Percentiles rank a stretch among this genome's conserved stretches.
These are phyloP conservation scores for Hsuehochloa calcarea DNA, from an alignment of 176 grass and related monocot genomes.

Conservation along the genomic window DNA sequence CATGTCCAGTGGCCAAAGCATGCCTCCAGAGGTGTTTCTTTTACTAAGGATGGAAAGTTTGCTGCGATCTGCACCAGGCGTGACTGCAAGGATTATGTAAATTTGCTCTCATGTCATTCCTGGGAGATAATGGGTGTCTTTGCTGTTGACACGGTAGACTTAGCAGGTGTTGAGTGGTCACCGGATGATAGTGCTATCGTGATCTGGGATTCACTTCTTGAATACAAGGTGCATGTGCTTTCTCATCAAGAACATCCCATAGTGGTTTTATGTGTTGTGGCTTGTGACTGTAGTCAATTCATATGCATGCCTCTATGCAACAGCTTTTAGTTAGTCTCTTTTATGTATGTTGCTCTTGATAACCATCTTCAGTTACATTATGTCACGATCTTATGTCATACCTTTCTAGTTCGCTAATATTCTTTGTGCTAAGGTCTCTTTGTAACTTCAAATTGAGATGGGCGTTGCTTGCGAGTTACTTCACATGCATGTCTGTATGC, in stretches of 20 bases:
- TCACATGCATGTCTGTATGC: not conserved
- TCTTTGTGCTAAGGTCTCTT: not conserved
- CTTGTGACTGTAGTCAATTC: not conserved
- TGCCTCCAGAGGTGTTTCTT: constrained; percentile 72
- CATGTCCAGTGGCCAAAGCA: constrained; percentile 96
- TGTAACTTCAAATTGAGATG: not conserved
- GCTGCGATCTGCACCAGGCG: constrained; percentile 82
- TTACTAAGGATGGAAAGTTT: constrained; percentile 90
- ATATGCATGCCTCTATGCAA: not conserved
- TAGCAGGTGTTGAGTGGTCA: constrained; percentile 87
- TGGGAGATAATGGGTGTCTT: constrained; percentile 91
- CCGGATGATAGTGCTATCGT: constrained; percentile 90
- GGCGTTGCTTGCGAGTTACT: not conserved
- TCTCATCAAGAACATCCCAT: constrained; percentile 16
- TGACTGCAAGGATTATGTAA: constrained; percentile 96
- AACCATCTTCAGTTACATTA: not conserved
- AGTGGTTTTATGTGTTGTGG: not conserved
- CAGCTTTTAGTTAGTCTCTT: constrained; percentile 9
- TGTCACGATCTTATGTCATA: constrained; percentile 5
- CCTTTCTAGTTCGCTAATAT: constrained; percentile 11
- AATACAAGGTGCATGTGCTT: constrained; percentile 66
- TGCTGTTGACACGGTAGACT: constrained; percentile 81
- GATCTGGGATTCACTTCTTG: constrained; percentile 95
- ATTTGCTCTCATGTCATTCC: constrained; percentile 87
- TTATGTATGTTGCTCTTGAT: not conserved